Base-by-base conservation (phyloP, 495 filamentous ascomycete genomes). In the Hapsidospora chrysogenum region DNA sequence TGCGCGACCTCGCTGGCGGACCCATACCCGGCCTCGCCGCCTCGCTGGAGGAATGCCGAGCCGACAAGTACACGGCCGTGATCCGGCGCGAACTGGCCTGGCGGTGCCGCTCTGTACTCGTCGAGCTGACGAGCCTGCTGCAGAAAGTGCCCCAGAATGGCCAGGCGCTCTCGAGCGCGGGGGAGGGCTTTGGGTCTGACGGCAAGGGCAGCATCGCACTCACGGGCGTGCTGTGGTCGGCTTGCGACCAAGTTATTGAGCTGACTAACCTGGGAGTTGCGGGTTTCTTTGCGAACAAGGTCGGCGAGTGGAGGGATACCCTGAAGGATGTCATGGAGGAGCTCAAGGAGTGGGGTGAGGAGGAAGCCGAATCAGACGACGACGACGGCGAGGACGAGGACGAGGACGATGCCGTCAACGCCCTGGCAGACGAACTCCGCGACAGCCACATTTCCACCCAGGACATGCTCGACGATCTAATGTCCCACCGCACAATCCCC, bases 281-380 rank as follows among this genome's bases (percentile, higher is more conserved):
- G 0, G 76, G 72, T 0, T 60, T 78, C 25, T 49, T 82, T 14
- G 51, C 70, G 9, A 51, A 61, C 31, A 77, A 74, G 41, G 72
- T 69, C 11, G 71, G 78, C 45, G 60, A 76, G 39, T 80, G 74
- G 43, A 60, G 72, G 33, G 78, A 78, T 41, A 66, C 81, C 9
- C 52, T 94, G 10, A 66, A 78, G 40, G 85, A 94, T 58, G 78
- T 84, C 0, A 63, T 89, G 18, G 67, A 76, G 42, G 85, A 94
- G 54, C 54, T 94, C 41, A 80, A 82, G 40, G 79, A 83, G 44
- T 94, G 85, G 78, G 73, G 77, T 33, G 76, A 76, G n/a, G 74
- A 76, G 41, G 66, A 63, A 15, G 61, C 60, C 2, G 54, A 52
- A 0, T 63, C 66, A 3, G 59, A 64, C 2, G 61, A 66, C 8